These are phyloP conservation scores for Musa troglodytarum DNA, from an alignment of 176 grass and related monocot species.

Conservation along the genomic window DNA sequence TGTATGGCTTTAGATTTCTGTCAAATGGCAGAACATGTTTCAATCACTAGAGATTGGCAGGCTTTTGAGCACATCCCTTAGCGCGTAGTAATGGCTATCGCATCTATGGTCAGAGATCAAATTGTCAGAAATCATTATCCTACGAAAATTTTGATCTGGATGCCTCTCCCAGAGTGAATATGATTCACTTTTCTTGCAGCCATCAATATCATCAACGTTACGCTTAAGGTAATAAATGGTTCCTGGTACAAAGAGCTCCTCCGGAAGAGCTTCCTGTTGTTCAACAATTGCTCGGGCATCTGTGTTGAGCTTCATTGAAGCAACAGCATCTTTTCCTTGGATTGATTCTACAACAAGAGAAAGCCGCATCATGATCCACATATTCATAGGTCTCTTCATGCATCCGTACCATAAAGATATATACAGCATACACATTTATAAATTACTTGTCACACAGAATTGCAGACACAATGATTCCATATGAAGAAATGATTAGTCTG, in stretches of 20 bases:
- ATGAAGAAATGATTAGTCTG: too few relatives aligned
- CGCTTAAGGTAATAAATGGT: conserved; percentile 77
- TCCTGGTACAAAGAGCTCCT: conserved; percentile 71
- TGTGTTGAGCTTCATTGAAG: not conserved
- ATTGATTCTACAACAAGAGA: conserved; percentile 32
- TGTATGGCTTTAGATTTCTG: not conserved
- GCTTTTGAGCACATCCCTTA: conserved; percentile 82
- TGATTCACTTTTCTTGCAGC: conserved; percentile 27
- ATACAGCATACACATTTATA: too few relatives aligned
- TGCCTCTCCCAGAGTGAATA: conserved; percentile 80
- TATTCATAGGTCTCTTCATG: not conserved
- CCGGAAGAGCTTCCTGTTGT: conserved; percentile 33
- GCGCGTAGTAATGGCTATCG: conserved; percentile 59
- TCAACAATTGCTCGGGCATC: not conserved
- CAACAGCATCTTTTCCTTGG: conserved; percentile 12
- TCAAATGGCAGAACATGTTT: not conserved
- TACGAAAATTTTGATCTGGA: conserved; percentile 63
- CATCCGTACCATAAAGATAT: too few relatives aligned
- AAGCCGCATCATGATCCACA: conserved; percentile 7
- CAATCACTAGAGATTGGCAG: conserved; percentile 24
- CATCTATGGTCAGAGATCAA: conserved; percentile 92
- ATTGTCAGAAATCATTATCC: conserved; percentile 68
- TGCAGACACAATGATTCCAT: too few relatives aligned
- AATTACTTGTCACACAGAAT: too few relatives aligned
- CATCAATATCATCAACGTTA: conserved; percentile 31